A percentile compares a stretch with the other conserved stretches of the same genome.
Conservation (phyloP, 257 asterid genomes). For the Solanum virginianum region DNA sequence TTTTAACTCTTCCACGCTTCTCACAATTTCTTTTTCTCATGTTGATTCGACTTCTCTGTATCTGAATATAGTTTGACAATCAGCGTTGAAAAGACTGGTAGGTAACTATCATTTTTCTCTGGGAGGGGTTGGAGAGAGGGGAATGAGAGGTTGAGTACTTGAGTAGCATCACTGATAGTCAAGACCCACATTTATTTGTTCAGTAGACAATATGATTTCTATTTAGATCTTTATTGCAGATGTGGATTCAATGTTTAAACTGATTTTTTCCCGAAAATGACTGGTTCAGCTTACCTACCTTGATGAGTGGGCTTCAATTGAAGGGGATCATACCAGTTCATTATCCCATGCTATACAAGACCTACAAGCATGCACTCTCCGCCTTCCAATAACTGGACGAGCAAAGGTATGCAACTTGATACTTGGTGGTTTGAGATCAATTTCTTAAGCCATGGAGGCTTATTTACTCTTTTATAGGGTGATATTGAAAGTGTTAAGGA, state of each 20-base stretch:
- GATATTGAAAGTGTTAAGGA: conserved; percentile 48
- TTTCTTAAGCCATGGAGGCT: not conserved
- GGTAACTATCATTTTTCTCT: not conserved
- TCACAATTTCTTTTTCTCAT: not conserved
- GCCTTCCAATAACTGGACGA: conserved; percentile 68
- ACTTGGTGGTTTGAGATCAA: not conserved
- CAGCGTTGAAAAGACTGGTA: not conserved
- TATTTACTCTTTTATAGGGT: conserved; percentile 31
- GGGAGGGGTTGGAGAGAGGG: not conserved
- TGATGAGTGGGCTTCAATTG: conserved; percentile 62
- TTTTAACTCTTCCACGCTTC: not conserved
- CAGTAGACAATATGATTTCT: not conserved
- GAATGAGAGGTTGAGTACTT: not conserved
- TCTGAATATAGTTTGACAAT: not conserved
- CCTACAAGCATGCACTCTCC: conserved; percentile 57
- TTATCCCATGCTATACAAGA: conserved; percentile 46
- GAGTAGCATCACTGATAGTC: not conserved
- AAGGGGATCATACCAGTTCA: conserved; percentile 51
- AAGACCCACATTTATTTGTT: not conserved
- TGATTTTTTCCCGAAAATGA: not conserved
- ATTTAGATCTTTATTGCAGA: not conserved
- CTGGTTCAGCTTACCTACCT: conserved; percentile 46
- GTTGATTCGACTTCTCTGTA: not conserved
- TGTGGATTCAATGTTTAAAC: not conserved
- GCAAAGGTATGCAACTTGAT: conserved; percentile 46